Percentiles rank a stretch among this genome's conserved stretches.
phyloP scores from a whole-genome alignment of 2,329 filamentous ascomycete species.

The Colletotrichum scovillei region DNA sequence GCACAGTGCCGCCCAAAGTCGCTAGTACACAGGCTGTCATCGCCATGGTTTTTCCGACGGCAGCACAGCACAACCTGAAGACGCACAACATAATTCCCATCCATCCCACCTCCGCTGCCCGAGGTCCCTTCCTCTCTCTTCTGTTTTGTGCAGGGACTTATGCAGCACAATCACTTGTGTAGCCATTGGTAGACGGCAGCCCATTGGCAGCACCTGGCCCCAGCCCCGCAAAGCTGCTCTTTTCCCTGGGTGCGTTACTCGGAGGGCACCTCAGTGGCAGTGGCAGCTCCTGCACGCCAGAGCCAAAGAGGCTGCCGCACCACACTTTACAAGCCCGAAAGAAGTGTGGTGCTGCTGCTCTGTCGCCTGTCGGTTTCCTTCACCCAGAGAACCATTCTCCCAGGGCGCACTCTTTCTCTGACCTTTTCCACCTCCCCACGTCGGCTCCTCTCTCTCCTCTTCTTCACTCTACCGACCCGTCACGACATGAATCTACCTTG shows the following conservation, averaged over 20 bases:
- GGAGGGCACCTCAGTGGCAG: constrained; percentile 1
- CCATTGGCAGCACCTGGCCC: background rate
- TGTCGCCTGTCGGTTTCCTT: constrained; percentile 32
- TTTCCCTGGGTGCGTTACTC: constrained; percentile 12
- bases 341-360: constrained; percentile 19
- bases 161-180: background rate
- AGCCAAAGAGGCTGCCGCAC: constrained; percentile 32
- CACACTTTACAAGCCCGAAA: constrained; percentile 31
- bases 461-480: constrained; percentile 16
- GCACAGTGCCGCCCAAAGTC: constrained; percentile 13
- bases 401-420: constrained; percentile 31
- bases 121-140: background rate
- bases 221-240: constrained; percentile 27
- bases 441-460: constrained; percentile 18
- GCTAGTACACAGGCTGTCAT: constrained; percentile 4
- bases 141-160: constrained; percentile 10
- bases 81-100: background rate
- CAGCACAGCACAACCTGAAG: constrained; percentile 1
- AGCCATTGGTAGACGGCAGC: background rate
- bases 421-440: constrained; percentile 32
- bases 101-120: background rate
- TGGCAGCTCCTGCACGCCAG: constrained; percentile 26
- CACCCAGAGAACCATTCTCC: constrained; percentile 30
- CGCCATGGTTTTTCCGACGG: constrained; percentile 24
- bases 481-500: constrained; percentile 34